Evolutionary conservation across 148 eudicot genomes (phyloP), one percentile per base, ranked within the genome.

Genomic region (Fagopyrum esculentum): DNA sequence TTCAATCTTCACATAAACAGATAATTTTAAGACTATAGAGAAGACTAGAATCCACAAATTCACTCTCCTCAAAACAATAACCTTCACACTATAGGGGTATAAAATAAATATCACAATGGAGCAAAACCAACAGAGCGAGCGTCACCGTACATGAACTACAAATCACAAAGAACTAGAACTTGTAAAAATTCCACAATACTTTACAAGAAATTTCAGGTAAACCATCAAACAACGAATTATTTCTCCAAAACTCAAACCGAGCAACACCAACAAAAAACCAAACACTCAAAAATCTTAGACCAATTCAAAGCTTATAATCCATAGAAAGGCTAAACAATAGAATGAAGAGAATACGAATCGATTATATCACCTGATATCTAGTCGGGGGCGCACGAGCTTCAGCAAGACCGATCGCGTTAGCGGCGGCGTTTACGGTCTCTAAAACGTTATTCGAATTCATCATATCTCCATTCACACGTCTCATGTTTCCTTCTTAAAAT

Each of bases 361-460:
- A 40, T 3, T 35, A 10, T 45, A 45, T 74, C 73, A 91, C 97
- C 90, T 90, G 91, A 80, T 60, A 69, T 29, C 82, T 51, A 60
- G 83, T 80, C 17, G 86, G 98, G 45, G 89, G 80, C 48, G 77
- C 82, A 49, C 96, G 90, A 76, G 83, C 84, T 78, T 90, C 93
- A 71, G 90, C 88, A 4, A 93, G 83, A 7, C 90, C 90, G 75
- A 95, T 95, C 71, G 89, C 96, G 48, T 86, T 82, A 74, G 96
- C 98, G 44, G 98, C 98, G 6, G 97, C 97, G 92, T 85, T 95
- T n/a, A 95, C 83, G 26, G 93, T 90, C 16, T 90, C 96, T 71
- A 85, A 52, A 64, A 93, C 81, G 77, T 78, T 84, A 82, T 84
- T 85, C 71, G 78, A 83, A 47, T 88, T 85, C 75, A 85, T 78